Percentiles rank a stretch among this genome's conserved stretches.
These are phyloP conservation scores for Exophiala dermatitidis DNA, from an alignment of 2,329 filamentous ascomycete species.

Conservation along the genomic window DNA sequence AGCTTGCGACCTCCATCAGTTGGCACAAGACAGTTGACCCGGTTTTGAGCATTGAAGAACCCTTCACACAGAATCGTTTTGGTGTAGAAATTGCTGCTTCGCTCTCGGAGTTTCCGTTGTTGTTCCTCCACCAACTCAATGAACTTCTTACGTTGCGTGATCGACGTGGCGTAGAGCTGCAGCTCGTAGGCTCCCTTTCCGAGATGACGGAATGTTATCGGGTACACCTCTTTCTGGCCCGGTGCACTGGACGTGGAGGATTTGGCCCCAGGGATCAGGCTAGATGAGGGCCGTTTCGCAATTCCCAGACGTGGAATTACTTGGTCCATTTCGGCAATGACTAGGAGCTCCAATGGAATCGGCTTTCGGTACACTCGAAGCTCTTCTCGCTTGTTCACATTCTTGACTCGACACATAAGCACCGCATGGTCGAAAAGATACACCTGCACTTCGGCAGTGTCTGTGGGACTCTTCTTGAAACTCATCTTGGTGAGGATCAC, in stretches of 20 bases:
- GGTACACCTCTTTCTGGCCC: slow-evolving; percentile 67
- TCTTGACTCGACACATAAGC: slow-evolving; percentile 82
- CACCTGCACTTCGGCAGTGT: slow-evolving; percentile 81
- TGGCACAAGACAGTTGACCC: slow-evolving; percentile 90
- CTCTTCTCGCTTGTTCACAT: slow-evolving; percentile 86
- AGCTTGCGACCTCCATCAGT: slow-evolving; percentile 96
- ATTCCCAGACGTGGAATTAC: slow-evolving; percentile 74
- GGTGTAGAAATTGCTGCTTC: slow-evolving; percentile 61
- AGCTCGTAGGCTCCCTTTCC: slow-evolving; percentile 93
- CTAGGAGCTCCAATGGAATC: slow-evolving; percentile 84
- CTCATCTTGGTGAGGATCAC: slow-evolving; percentile 91
- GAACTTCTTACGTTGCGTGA: slow-evolving; percentile 87
- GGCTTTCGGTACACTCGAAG: slow-evolving; percentile 92
- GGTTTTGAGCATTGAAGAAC: slow-evolving; percentile 82
- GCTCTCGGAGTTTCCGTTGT: slow-evolving; percentile 74
- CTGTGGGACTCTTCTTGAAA: slow-evolving; percentile 85
- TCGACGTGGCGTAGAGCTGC: slow-evolving; percentile 78
- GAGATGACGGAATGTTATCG: slow-evolving; percentile 92
- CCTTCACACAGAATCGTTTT: slow-evolving; percentile 67
- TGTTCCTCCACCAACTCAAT: slow-evolving; percentile 91
- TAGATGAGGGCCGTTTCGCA: slow-evolving; percentile 80
- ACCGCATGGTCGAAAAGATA: slow-evolving; percentile 97
- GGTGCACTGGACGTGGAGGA: slow-evolving; percentile 41
- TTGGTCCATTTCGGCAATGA: slow-evolving; percentile 96
- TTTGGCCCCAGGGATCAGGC: slow-evolving; percentile 61